phyloP scores from a whole-genome alignment of 208 protist species.

The Vickermania spadyakhi region DNA sequence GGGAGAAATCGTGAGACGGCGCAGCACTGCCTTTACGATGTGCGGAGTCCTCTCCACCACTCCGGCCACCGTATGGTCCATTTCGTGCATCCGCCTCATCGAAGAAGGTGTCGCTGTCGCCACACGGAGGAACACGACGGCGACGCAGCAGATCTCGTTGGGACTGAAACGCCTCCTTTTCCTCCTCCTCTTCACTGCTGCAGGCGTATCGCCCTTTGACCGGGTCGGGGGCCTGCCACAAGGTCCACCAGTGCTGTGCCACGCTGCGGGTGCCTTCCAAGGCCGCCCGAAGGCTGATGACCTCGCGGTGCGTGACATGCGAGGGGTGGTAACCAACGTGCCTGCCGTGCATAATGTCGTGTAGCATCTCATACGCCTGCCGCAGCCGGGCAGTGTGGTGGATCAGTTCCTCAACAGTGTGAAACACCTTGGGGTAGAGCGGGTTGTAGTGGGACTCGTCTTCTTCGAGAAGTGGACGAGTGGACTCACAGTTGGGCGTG shows the following conservation, averaged over 20 bases:
- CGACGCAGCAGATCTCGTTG: neutral
- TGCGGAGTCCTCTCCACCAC: too few relatives aligned
- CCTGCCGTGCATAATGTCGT: neutral
- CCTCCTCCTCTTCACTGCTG: neutral
- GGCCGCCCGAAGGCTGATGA: neutral
- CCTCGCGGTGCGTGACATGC: slow-evolving; percentile 1
- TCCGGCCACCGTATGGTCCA: too few relatives aligned
- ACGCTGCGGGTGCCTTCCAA: slow-evolving; percentile 1
- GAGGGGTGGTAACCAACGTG: neutral
- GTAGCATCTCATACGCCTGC: neutral
- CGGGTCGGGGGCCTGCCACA: slow-evolving; percentile 9
- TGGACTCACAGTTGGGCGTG: too few relatives aligned
- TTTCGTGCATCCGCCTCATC: too few relatives aligned
- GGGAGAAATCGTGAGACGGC: too few relatives aligned
- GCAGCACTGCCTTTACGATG: too few relatives aligned
- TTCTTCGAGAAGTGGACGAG: too few relatives aligned
- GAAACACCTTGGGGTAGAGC: neutral
- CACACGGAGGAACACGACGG: too few relatives aligned
- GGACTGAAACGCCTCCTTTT: neutral
- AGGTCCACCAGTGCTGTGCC: slow-evolving; percentile 5
- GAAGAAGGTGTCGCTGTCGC: too few relatives aligned
- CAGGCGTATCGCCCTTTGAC: neutral
- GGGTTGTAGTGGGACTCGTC: neutral
- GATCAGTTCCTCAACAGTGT: neutral
- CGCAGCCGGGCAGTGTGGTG: neutral